Conservation (phyloP, 441 rosid genomes). For the Codiaeum variegatum region DNA sequence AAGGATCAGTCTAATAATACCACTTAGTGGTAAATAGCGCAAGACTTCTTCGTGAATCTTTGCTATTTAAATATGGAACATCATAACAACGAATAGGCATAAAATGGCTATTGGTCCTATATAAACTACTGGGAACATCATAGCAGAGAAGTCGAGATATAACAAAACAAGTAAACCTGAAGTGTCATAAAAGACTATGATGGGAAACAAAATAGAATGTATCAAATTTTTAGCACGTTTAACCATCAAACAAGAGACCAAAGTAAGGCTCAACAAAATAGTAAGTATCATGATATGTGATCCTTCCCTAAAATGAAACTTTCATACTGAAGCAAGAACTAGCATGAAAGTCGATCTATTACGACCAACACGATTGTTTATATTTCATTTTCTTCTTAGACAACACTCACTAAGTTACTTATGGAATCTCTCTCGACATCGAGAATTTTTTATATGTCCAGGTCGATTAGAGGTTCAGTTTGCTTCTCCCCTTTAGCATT, state of each 20-base stretch:
- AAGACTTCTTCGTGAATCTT: too few species aligned
- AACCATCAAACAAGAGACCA: too few species aligned
- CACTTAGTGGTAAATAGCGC: too few species aligned
- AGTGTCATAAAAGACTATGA: conserved; percentile 2
- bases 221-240: neutral
- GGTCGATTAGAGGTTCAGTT: neutral
- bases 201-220: conserved; percentile 8
- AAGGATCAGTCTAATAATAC: too few species aligned
- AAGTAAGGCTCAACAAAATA: neutral
- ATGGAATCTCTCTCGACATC: neutral
- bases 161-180: conserved; percentile 2
- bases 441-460: neutral
- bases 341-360: neutral
- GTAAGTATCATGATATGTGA: neutral
- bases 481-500: conserved; percentile 6
- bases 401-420: neutral
- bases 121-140: too few species aligned
- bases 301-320: neutral
- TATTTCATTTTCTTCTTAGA: neutral
- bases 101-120: too few species aligned
- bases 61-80: too few species aligned
- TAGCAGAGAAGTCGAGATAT: too few species aligned
- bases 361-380: neutral
- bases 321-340: neutral
- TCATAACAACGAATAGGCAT: too few species aligned